phyloP scores from a whole-genome alignment of 805 yeast species.

The Wickerhamomyces silvicola region DNA sequence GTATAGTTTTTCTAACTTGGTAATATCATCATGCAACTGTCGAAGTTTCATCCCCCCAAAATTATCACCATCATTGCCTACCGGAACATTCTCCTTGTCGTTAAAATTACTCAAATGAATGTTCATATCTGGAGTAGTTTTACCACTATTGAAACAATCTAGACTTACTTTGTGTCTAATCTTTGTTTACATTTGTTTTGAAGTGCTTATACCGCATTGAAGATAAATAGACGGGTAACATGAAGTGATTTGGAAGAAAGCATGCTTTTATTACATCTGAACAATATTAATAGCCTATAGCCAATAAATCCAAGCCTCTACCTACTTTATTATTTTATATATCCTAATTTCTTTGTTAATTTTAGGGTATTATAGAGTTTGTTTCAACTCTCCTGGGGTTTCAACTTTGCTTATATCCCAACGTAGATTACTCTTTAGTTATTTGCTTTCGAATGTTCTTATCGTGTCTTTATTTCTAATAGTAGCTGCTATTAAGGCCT shows the following conservation, averaged over 20 bases:
- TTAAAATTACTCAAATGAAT: too few relatives aligned
- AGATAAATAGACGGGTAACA: too few relatives aligned
- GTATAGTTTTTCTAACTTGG: constrained; percentile 15
- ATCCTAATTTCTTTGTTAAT: constrained; percentile 14
- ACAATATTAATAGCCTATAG: too few relatives aligned
- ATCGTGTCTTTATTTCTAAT: constrained; percentile 56
- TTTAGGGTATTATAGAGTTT: constrained; percentile 17
- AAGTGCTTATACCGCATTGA: too few relatives aligned
- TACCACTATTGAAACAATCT: too few relatives aligned
- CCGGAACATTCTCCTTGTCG: constrained; percentile 1
- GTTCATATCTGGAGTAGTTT: too few relatives aligned
- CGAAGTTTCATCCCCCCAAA: background rate
- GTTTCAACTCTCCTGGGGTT: constrained; percentile 19
- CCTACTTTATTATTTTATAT: constrained; percentile 5
- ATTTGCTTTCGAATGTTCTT: constrained; percentile 32
- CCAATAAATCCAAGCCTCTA: too few relatives aligned
- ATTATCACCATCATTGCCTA: background rate
- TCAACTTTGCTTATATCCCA: constrained; percentile 8
- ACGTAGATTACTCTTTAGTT: too few relatives aligned
- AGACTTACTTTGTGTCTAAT: too few relatives aligned
- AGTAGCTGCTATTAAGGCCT: constrained; percentile 63
- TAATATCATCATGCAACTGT: constrained; percentile 3
- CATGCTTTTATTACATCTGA: too few relatives aligned
- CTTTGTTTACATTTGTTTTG: too few relatives aligned
- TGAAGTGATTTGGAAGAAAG: too few relatives aligned